Evolutionary conservation across 345 rosid genomes (phyloP), one percentile per base, ranked within the genome.

Genomic region (Isatis tinctoria): DNA sequence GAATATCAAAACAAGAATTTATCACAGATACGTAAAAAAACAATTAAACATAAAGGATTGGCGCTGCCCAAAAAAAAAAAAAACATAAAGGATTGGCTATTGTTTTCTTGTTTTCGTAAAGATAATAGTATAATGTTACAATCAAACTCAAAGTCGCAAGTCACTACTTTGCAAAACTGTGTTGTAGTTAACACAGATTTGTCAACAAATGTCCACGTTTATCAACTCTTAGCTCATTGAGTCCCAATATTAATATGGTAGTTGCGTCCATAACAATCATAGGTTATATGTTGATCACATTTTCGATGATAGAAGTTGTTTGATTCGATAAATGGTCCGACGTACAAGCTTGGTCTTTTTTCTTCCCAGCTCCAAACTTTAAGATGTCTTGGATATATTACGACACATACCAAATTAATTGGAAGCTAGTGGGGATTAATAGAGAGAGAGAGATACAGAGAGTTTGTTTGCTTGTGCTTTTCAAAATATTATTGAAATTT

Each of bases 341-440:
- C 26, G 67, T 43, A n/a, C 39, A 64, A 64, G 40, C 54, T 28
- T 64, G 22, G 27, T 33, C 44, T 28, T 10, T 10, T 44, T 64
- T 27, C 27, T 64, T 44, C 53, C 39, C 22, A 30, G 33, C 43
- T 33, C 30, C 43, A 32, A 65, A 30, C 32, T 32, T 32, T 3
- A 24, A 8, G 3, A 65, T 65, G 69, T 47, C 58, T 47, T 65
- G 69, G 69, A 51, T 44, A 65, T 47, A 65, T 65, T 47, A 32
- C 58, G 57, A 65, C 69, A 65, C 58, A 17, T 18, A n/a, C 41
- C 39, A 49, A 4, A 22, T 16, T 36, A 59, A 59, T 59, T 51
- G 48, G 60, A 67, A 6, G 24, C 35, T 51, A 49, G 49, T 52
- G 36, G 4, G 24, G 35, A 52, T 35, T 22, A 22, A 36, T 2